Evolutionary conservation across 1,284 basidiomycete species (phyloP), one percentile per base, ranked within the genome.

Genomic region (Rhodotorula sp.): DNA sequence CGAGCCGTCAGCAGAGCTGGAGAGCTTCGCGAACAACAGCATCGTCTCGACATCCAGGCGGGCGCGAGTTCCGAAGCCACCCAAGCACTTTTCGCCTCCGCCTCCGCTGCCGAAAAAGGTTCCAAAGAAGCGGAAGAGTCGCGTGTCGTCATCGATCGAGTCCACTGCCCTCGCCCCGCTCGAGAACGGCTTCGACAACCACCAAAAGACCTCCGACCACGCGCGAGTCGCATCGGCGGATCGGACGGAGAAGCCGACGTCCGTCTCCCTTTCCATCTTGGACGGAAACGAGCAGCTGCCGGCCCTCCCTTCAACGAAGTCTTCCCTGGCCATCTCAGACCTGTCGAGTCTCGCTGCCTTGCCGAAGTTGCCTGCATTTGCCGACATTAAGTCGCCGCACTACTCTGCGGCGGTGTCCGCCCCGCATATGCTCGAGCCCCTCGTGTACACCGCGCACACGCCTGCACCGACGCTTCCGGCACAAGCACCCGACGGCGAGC

Each of bases 371-470:
- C 5, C 57, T 6, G 16, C 8, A n/a, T 59, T 31, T 59, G 46
- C 14, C 61, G 61, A 29, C 60, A 21, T 46, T 49, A 26, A 14
- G 21, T 62, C 47, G 34, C n/a, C 63, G 43, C 20, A 39, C 39
- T 64, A 58, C 62, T 48, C 67, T 12, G 56, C 56, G 21, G 34
- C 54, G 7, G 57, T 54, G 12, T 56, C 63, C 12, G 63, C 63
- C 2, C 67, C 34, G 20, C 61, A 39, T 56, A 56, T 58, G 39
- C 23, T 34, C 54, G 57, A 62, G 47, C 31, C 63, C 39, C 26
- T 64, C 63, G 54, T 64, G 43, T 64, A 57, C 8, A 46, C 63
- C 14, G 63, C 63, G 26, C 63, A 64, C 26, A 54, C 56, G 5
- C 43, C 63, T 5, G 15, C 23, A 5, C 54, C 52, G 43, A 12